phyloP scores from a whole-genome alignment of 768 basidiomycete species.

The Phaeotremella skinneri region DNA sequence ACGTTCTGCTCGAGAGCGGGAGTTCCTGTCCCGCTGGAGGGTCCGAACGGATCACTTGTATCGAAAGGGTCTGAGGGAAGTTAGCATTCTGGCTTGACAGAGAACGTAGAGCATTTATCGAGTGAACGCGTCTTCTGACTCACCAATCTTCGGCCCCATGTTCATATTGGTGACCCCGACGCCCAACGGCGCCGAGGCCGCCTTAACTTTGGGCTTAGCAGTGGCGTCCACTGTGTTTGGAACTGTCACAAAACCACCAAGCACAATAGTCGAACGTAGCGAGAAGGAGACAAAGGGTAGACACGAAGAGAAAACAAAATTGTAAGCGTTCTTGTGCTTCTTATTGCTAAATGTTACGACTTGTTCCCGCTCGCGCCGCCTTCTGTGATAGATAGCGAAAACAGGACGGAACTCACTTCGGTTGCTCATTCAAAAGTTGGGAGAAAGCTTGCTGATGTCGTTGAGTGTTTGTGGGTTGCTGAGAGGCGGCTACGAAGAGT shows the following conservation, averaged over 20 bases:
- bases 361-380: too few relatives aligned
- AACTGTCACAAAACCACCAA: neutral
- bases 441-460: conserved; percentile 6
- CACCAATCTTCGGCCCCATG: conserved; percentile 43
- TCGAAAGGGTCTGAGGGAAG: conserved; percentile 80
- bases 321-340: conserved; percentile 2
- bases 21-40: conserved; percentile 52
- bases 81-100: neutral
- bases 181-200: conserved; percentile 21
- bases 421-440: conserved; percentile 49
- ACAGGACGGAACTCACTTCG: conserved; percentile 39
- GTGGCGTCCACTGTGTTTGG: conserved; percentile 43
- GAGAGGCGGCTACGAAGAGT: too few relatives aligned
- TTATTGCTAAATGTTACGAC: too few relatives aligned
- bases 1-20: conserved; percentile 48
- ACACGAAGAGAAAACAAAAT: neutral
- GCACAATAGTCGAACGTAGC: neutral
- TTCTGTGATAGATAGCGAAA: neutral
- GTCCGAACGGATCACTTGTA: conserved; percentile 77
- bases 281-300: neutral
- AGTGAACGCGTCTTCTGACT: conserved; percentile 11
- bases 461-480: neutral
- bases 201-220: conserved; percentile 39
- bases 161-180: conserved; percentile 41
- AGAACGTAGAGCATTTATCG: neutral